These are phyloP conservation scores for Thelephora terrestris DNA, from an alignment of 1,284 basidiomycete genomes.

Conservation along the genomic window DNA sequence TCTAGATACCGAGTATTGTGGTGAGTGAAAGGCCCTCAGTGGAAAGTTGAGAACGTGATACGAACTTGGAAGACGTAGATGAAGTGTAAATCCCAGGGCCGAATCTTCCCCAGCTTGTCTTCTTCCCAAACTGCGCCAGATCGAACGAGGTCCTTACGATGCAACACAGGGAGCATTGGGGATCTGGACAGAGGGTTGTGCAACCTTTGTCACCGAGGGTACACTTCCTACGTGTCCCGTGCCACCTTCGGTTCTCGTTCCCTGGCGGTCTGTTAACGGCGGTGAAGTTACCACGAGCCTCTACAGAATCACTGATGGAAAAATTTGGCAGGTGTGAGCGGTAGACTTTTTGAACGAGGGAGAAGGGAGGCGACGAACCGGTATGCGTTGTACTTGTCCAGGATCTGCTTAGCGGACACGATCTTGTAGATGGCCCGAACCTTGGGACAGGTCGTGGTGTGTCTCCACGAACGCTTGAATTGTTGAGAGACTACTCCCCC, in stretches of 20 bases:
- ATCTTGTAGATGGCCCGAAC: constrained; percentile 55
- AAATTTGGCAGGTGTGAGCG: neutral
- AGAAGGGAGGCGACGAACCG: constrained; percentile 28
- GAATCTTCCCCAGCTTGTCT: constrained; percentile 59
- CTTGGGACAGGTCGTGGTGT: constrained; percentile 38
- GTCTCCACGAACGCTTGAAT: constrained; percentile 59
- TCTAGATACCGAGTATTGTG: constrained; percentile 18
- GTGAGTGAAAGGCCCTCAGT: neutral
- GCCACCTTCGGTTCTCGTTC: constrained; percentile 54
- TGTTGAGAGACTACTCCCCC: constrained; percentile 41
- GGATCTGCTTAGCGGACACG: constrained; percentile 32
- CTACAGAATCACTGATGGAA: constrained; percentile 42
- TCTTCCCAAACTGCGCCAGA: constrained; percentile 47
- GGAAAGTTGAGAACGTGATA: constrained; percentile 1
- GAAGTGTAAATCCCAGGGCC: constrained; percentile 53
- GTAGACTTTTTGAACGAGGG: neutral
- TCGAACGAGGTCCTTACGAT: constrained; percentile 54
- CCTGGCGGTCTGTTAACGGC: constrained; percentile 40
- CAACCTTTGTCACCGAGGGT: constrained; percentile 50
- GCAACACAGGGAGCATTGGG: constrained; percentile 45
- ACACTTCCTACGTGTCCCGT: constrained; percentile 44
- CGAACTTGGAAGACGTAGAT: constrained; percentile 50
- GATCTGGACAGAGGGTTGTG: constrained; percentile 39
- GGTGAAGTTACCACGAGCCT: constrained; percentile 45
- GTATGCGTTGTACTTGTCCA: constrained; percentile 47